Base-by-base conservation (phyloP, 768 basidiomycete species). In the Leccinum disarticulatum region DNA sequence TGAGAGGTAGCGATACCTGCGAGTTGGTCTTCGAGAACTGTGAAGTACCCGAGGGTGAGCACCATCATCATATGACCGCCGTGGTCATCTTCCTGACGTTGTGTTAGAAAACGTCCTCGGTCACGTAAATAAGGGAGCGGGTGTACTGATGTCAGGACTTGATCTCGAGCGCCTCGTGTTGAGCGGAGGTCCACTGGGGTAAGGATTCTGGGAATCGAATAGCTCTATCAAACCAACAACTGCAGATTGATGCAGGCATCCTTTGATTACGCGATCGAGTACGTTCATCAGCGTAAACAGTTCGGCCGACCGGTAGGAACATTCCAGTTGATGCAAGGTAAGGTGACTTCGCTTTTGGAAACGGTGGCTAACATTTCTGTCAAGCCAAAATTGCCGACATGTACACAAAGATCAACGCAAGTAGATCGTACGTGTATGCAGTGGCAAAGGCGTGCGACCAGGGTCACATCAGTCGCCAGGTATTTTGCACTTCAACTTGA, bases 251-350 rank as follows among this genome's bases (percentile, higher is more conserved):
- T 94, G 92, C 94, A 95, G 73, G 88, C 92, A 8, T 93, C 95
- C 5, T 94, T 96, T 68, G 94, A 97, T 72, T 80, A 87, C 62
- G 88, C 91, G 10, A 80, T 93, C 8, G 87, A 90, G 68, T 97
- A 97, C 70, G 83, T 94, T n/a, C 95, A 98, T 69, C 88, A 95
- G 57, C 83, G 95, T 62, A 86, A 93, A 73, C 95, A 98, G 70
- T 98, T 98, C 65, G 92, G 88, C 38, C 84, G 85, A 67, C 86
- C 88, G 10, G 81, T 98, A 47, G 95, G 91, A 22, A 89, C 89
- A 35, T 96, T 97, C 80, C 95, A 97, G 73, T 71, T 97, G 58
- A 97, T 98, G 91, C 95, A 97, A 83, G 95, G 94, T 86, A 70
- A 68, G 77, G 17, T 25, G 11, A 4, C 11, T n/a, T 49, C 11